Conservation (phyloP, 352 stramenopile genomes). For the Globisporangium camurandrum region DNA sequence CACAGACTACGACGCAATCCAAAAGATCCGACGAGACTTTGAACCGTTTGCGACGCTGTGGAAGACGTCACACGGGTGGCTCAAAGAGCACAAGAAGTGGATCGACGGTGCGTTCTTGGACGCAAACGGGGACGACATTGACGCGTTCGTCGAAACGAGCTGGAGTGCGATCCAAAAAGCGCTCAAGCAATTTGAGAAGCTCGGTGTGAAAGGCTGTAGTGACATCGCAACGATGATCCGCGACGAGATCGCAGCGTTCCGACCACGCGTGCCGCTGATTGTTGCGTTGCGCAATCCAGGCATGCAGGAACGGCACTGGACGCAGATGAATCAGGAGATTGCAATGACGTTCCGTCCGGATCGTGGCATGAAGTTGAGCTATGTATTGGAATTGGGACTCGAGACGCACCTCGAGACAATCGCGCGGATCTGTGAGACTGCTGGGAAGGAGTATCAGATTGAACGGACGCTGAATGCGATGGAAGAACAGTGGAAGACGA, state of each 20-base stretch:
- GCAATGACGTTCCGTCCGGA: slow-evolving; percentile 80
- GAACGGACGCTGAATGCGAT: slow-evolving; percentile 91
- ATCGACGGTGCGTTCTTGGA: slow-evolving; percentile 87
- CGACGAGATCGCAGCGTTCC: slow-evolving; percentile 86
- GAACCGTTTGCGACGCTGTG: slow-evolving; percentile 93
- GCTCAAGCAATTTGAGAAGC: slow-evolving; percentile 91
- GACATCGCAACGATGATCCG: slow-evolving; percentile 88
- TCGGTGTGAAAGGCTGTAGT: slow-evolving; percentile 75
- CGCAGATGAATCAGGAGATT: slow-evolving; percentile 85
- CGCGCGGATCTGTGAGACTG: slow-evolving; percentile 88
- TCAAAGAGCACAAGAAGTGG: slow-evolving; percentile 90
- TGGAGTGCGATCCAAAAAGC: slow-evolving; percentile 84
- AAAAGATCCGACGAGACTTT: slow-evolving; percentile 88
- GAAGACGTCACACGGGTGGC: slow-evolving; percentile 88
- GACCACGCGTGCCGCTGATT: slow-evolving; percentile 87
- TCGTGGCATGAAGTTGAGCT: slow-evolving; percentile 74
- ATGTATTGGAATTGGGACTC: slow-evolving; percentile 81
- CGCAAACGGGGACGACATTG: slow-evolving; percentile 89
- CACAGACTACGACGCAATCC: slow-evolving; percentile 89
- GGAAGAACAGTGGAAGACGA: slow-evolving; percentile 84
- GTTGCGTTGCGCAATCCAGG: slow-evolving; percentile 86
- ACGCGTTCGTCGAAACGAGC: slow-evolving; percentile 83
- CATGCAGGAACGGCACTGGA: slow-evolving; percentile 93
- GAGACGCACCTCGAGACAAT: slow-evolving; percentile 86
- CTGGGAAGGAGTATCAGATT: slow-evolving; percentile 93